Base-by-base conservation (phyloP, 441 rosid species). In the Capsella rubella region DNA sequence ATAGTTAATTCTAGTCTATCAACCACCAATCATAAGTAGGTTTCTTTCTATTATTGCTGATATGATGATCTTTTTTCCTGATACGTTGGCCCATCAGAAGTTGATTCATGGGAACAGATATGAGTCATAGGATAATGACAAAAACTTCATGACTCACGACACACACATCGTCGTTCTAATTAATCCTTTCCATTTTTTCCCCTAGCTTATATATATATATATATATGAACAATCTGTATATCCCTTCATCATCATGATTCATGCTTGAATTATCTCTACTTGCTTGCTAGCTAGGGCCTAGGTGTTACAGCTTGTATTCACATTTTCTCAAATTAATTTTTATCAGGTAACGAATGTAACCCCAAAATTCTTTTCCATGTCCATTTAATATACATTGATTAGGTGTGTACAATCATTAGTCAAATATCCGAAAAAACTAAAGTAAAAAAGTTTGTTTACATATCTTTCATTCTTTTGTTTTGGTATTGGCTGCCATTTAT, bases 111-210 rank as follows among this genome's bases (percentile, higher is more conserved):
- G 37, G 64, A 55, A 61, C 29, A 55, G 56, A 47, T 16, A 57
- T 49, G 42, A 58, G 51, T 67, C 73, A 67, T 50, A 74, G 56
- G 78, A 74, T 74, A 74, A 59, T 59, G 62, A 67, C 68, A 60
- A 74, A 59, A 12, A 45, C 54, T 59, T 54, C 25, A 21, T 74
- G 78, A 74, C 32, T 74, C 78, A 67, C 29, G 27, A 62, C 14
- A 66, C 73, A 74, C 71, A 67, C 71, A 74, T 58, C 67, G 16
- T 39, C 54, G 11, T 66, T 3, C 67, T 58, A 43, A 74, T 74
- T 21, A 21, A 21, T 21, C 25, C 78, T 47, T 58, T 67, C 47
- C 25, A 57, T 21, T 1, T 21, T 21, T 21, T 21, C 1, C 25
- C 25, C 25, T 21, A 1, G 25, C 25, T 21, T 21, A 21, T 21